Percentiles rank a stretch among this genome's conserved stretches.
Conservation (phyloP, 208 protist species). For the Crithidia thermophila region DNA sequence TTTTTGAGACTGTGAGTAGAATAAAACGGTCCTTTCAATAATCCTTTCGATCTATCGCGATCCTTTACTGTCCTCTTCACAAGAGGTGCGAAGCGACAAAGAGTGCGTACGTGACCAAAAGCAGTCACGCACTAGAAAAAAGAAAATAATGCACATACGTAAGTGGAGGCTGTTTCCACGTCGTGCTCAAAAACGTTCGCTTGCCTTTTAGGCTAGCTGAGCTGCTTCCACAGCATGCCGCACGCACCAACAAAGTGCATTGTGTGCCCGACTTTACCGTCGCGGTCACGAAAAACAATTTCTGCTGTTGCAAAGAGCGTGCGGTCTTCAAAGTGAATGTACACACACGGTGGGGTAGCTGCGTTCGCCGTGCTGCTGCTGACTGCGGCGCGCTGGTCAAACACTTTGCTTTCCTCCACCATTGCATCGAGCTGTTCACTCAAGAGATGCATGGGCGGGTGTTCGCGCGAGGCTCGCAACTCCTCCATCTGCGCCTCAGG, state of each 20-base stretch:
- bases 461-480: constrained; percentile 26
- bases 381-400: neutral
- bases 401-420: constrained; percentile 19
- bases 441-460: constrained; percentile 65
- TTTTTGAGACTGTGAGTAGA: neutral
- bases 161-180: no score
- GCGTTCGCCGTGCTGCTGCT: neutral
- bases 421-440: constrained; percentile 49
- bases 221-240: constrained; percentile 66
- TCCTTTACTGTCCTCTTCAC: no score
- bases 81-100: no score
- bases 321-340: constrained; percentile 53
- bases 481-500: constrained; percentile 33
- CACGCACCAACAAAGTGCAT: constrained; percentile 64
- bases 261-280: constrained; percentile 21
- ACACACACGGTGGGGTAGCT: constrained; percentile 28
- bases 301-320: constrained; percentile 46
- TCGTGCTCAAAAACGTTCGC: no score
- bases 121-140: no score
- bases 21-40: neutral
- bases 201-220: neutral
- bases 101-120: no score
- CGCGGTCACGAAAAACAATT: constrained; percentile 38
- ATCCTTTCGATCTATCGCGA: no score
- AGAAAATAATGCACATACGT: no score